Conservation (phyloP, 2,329 filamentous ascomycete species). For the Aspergillus sojae region DNA sequence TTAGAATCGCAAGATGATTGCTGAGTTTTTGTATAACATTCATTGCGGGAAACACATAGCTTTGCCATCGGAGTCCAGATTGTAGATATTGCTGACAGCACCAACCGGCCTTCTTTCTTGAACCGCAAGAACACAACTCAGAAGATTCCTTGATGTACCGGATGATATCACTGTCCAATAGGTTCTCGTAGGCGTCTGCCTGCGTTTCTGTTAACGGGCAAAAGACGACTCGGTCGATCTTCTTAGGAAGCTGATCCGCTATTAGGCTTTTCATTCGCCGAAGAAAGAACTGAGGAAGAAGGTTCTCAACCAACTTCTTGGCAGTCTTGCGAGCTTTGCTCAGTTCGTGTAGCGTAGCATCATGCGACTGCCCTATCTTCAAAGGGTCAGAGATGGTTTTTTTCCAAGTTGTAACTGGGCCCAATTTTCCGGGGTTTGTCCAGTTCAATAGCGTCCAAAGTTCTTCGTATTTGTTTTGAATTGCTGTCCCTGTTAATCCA, state of each 20-base stretch:
- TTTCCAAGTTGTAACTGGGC: slow-evolving; percentile 74
- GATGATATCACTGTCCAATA: slow-evolving; percentile 73
- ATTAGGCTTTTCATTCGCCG: slow-evolving; percentile 92
- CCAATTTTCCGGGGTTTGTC: slow-evolving; percentile 80
- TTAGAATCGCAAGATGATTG: slow-evolving; percentile 87
- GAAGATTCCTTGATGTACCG: slow-evolving; percentile 68
- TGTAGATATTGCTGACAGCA: slow-evolving; percentile 70
- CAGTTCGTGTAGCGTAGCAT: slow-evolving; percentile 81
- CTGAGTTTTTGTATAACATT: slow-evolving; percentile 81
- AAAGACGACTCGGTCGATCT: slow-evolving; percentile 92
- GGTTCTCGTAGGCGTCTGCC: slow-evolving; percentile 77
- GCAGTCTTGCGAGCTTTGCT: slow-evolving; percentile 80
- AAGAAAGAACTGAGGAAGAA: slow-evolving; percentile 87
- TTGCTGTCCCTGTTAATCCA: slow-evolving; percentile 90
- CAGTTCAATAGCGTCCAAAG: slow-evolving; percentile 95
- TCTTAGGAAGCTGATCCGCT: slow-evolving; percentile 88
- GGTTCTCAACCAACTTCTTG: slow-evolving; percentile 79
- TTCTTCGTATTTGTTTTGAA: slow-evolving; percentile 97
- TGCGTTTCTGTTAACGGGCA: slow-evolving; percentile 86
- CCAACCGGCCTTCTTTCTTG: slow-evolving; percentile 73
- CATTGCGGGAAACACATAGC: slow-evolving; percentile 82
- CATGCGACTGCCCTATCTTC: slow-evolving; percentile 86
- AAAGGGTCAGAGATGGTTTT: slow-evolving; percentile 76
- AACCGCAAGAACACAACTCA: slow-evolving; percentile 70
- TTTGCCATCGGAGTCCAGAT: slow-evolving; percentile 69